phyloP scores from a whole-genome alignment of 1,284 basidiomycete genomes.

The Cerrena zonata region DNA sequence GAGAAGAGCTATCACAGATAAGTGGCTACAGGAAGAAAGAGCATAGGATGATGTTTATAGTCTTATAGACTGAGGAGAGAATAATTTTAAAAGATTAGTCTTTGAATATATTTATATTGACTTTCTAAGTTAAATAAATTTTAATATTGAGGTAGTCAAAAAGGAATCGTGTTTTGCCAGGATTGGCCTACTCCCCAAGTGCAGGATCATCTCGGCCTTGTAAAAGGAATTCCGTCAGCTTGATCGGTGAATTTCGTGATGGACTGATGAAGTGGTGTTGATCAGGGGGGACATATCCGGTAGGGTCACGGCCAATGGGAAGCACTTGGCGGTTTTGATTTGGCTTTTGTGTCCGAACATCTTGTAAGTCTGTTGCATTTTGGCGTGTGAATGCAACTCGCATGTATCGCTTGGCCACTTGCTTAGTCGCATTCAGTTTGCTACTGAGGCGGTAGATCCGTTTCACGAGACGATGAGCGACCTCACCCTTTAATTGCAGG shows the following conservation, averaged over 20 bases:
- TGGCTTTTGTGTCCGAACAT: no score
- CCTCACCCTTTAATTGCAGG: slow-evolving; percentile 27
- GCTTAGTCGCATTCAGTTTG: slow-evolving; percentile 14
- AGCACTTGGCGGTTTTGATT: neutral
- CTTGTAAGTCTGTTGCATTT: no score
- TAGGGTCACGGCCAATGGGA: neutral
- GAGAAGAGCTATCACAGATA: no score
- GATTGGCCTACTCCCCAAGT: no score
- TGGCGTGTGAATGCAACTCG: neutral
- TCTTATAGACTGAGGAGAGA: no score
- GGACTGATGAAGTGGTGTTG: neutral
- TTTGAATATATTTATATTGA: no score
- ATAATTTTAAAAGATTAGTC: no score
- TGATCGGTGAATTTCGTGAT: neutral
- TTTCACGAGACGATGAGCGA: slow-evolving; percentile 31
- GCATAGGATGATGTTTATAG: no score
- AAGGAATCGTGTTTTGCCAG: no score
- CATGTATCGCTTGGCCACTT: neutral
- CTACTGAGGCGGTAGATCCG: slow-evolving; percentile 27
- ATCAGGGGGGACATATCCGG: neutral
- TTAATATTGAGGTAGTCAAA: no score
- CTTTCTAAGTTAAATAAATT: no score
- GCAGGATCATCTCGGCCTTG: slow-evolving; percentile 15
- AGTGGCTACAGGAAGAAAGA: no score
- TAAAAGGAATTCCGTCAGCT: slow-evolving; percentile 6